A percentile compares a stretch with the other conserved stretches of the same genome.
These are phyloP conservation scores for Picochlorum sp. DNA, from an alignment of 139 green algal species.

Conservation along the genomic window DNA sequence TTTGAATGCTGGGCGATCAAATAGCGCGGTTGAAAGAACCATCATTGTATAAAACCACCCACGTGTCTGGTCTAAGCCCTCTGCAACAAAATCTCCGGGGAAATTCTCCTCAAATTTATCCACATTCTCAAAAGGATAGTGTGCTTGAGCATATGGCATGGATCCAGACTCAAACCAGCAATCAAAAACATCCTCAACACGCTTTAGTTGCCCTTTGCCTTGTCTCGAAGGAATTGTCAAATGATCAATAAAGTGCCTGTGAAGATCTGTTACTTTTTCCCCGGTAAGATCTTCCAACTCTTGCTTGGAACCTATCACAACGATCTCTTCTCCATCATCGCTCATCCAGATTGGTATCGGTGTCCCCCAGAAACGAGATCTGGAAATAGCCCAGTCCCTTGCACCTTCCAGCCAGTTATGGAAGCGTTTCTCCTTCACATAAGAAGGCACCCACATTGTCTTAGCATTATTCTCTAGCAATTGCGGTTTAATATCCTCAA, in stretches of 20 bases:
- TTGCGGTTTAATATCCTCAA: slow-evolving; percentile 77
- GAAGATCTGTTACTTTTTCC: slow-evolving; percentile 82
- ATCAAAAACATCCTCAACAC: slow-evolving; percentile 97
- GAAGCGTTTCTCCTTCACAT: slow-evolving; percentile 98
- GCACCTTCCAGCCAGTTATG: slow-evolving; percentile 97
- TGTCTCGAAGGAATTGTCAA: slow-evolving; percentile 83
- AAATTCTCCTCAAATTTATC: slow-evolving; percentile 85
- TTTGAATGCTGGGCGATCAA: slow-evolving; percentile 96
- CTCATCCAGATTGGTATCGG: slow-evolving; percentile 89
- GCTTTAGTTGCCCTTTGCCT: slow-evolving; percentile 54
- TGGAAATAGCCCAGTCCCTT: slow-evolving; percentile 79
- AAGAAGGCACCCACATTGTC: slow-evolving; percentile 91
- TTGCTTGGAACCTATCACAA: slow-evolving; percentile 71
- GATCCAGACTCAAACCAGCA: slow-evolving; percentile 97
- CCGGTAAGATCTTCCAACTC: slow-evolving; percentile 86
- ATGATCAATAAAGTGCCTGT: slow-evolving; percentile 97
- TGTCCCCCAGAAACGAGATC: slow-evolving; percentile 93
- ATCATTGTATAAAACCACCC: slow-evolving; percentile 99
- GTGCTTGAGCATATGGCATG: slow-evolving; percentile 95
- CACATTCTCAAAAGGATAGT: slow-evolving; percentile 99
- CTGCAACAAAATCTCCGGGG: slow-evolving; percentile 84
- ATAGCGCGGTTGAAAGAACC: slow-evolving; percentile 95
- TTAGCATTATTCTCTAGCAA: slow-evolving; percentile 81
- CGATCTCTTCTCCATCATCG: slow-evolving; percentile 79
- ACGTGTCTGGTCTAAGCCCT: slow-evolving; percentile 88